These are phyloP conservation scores for Trametes hirsuta DNA, from an alignment of 1,284 basidiomycete species.

Conservation along the genomic window DNA sequence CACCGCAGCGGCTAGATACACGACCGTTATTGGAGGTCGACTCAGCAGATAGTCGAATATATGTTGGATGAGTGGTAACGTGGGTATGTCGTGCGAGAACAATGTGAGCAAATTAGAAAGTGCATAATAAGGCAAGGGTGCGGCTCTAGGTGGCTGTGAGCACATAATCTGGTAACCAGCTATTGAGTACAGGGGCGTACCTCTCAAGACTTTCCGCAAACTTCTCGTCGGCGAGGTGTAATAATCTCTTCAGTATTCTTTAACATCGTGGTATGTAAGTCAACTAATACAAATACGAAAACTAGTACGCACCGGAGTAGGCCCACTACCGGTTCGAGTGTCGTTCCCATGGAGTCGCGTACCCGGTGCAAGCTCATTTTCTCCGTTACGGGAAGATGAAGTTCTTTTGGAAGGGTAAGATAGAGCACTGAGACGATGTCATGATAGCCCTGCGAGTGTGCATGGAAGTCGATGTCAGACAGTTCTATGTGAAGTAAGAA, in stretches of 20 bases:
- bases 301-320: constrained; percentile 64
- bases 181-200: constrained; percentile 43
- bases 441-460: constrained; percentile 75
- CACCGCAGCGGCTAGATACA: constrained; percentile 85
- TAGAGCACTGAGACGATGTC: constrained; percentile 89
- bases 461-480: background rate
- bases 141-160: constrained; percentile 39
- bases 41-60: constrained; percentile 88
- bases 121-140: constrained; percentile 83
- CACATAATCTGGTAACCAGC: constrained; percentile 1
- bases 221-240: constrained; percentile 72
- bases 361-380: constrained; percentile 82
- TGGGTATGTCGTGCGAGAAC: constrained; percentile 90
- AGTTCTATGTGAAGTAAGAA: background rate
- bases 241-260: constrained; percentile 72
- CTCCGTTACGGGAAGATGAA: constrained; percentile 63
- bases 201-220: constrained; percentile 69
- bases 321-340: constrained; percentile 85
- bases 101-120: constrained; percentile 90
- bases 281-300: background rate
- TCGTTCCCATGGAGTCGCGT: constrained; percentile 87
- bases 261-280: background rate
- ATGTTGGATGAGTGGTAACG: constrained; percentile 82
- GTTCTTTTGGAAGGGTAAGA: constrained; percentile 70
- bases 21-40: constrained; percentile 77